A percentile compares a stretch with the other conserved stretches of the same genome.
These are phyloP conservation scores for Lactarius vividus DNA, from an alignment of 768 basidiomycete species.

Conservation along the genomic window DNA sequence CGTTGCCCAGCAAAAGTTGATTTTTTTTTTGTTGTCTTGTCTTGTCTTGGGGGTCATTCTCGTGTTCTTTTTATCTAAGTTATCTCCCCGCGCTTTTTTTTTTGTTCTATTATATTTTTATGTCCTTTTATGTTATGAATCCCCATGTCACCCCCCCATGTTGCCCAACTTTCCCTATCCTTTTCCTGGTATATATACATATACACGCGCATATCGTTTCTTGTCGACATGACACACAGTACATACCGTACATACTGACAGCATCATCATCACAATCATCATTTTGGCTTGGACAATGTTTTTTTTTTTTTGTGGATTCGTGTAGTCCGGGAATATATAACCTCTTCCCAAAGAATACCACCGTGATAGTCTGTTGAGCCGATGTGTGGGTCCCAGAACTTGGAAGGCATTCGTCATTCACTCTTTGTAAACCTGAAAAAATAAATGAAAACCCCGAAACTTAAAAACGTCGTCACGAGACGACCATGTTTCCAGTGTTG, in stretches of 20 bases:
- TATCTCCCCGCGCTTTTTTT: conserved; percentile 1
- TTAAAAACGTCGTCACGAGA: too few species aligned
- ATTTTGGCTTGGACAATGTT: background rate
- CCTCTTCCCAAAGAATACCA: too few species aligned
- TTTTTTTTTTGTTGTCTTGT: background rate
- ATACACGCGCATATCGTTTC: background rate
- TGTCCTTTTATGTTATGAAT: background rate
- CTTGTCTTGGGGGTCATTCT: background rate
- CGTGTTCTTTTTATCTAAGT: background rate
- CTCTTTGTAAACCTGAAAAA: too few species aligned
- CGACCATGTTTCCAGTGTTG: too few species aligned
- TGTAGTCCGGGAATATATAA: background rate
- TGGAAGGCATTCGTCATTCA: too few species aligned
- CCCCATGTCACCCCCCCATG: background rate
- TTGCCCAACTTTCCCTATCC: background rate
- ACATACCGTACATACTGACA: background rate
- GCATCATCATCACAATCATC: background rate
- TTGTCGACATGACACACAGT: background rate
- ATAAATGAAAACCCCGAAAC: too few species aligned
- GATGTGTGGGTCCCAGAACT: too few species aligned
- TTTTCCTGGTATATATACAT: background rate
- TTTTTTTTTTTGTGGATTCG: background rate
- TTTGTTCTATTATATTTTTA: background rate
- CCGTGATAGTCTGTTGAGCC: too few species aligned
- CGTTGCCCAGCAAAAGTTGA: conserved; percentile 30